Base-by-base conservation (phyloP, 192 early-diverging fungal genomes). In the Tieghemiomyces parasiticus region DNA sequence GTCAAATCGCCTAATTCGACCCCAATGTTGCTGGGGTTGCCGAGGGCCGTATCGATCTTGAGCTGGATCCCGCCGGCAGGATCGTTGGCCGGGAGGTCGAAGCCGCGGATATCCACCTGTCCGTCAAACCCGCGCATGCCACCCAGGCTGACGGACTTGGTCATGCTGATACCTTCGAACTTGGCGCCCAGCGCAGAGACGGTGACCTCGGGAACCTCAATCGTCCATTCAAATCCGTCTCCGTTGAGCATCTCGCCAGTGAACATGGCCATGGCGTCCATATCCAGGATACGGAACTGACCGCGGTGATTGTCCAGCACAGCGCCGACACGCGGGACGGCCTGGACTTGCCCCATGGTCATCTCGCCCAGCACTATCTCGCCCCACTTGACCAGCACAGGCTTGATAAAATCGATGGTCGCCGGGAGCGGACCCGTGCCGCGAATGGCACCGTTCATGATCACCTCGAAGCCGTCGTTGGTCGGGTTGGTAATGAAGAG, bases 131-230 rank as follows among this genome's bases (percentile, higher is more conserved):
- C 74, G 54, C 61, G 55, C 61, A 71, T 65, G 29, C 74, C 77
- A 42, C 60, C 45, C 3, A 79, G 63, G 35, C 60, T 74, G 10
- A 83, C 70, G 54, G 54, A 60, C 61, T 83, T 81, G 29, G 50
- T 58, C 68, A 82, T 71, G 35, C 49, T 54, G 61, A 82, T 69
- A 16, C 58, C 59, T 31, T 67, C 65, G 53, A 82, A 74, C 1
- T 71, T 72, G 22, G 69, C 67, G 30, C 73, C 73, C 62, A 82
- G 74, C 60, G 80, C 74, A 35, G 25, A 67, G 55, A 82, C 77
- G 53, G 63, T 60, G 25, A 81, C 71, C 62, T 73, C 66, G 29
- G 22, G 25, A n/a, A 74, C 65, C 53, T 47, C 24, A 28, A 81
- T 73, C 19, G 67, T 62, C 79, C 79, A 81, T 19, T 67, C 65